phyloP scores from a whole-genome alignment of 495 filamentous ascomycete genomes.

The Trichoderma parareesei region DNA sequence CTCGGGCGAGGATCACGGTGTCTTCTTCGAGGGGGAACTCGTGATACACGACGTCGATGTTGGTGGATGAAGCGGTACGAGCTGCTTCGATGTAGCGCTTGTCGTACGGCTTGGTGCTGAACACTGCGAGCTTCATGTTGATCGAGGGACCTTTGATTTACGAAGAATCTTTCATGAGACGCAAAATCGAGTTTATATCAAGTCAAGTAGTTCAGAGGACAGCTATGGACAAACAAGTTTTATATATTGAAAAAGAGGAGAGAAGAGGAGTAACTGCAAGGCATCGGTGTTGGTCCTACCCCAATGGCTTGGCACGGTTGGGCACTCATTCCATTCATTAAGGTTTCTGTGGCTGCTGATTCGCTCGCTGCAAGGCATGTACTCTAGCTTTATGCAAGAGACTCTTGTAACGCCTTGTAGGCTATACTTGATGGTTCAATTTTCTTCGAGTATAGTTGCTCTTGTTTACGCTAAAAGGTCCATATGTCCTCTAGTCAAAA shows the following conservation, averaged over 20 bases:
- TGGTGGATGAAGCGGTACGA: conserved; percentile 18
- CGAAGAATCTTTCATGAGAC: background rate
- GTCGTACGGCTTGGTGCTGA: conserved; percentile 57
- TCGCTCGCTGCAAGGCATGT: background rate
- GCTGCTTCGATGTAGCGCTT: conserved; percentile 38
- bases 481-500: too few relatives aligned
- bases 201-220: too few relatives aligned
- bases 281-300: background rate
- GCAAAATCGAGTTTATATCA: background rate
- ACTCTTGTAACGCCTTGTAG: background rate
- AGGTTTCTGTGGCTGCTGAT: conserved; percentile 2
- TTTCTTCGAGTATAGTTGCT: background rate
- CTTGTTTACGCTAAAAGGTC: too few relatives aligned
- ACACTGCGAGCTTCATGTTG: conserved; percentile 51
- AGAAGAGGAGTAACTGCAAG: background rate
- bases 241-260: background rate
- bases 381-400: background rate
- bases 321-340: background rate
- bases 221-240: too few relatives aligned
- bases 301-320: background rate
- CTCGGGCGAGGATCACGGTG: conserved; percentile 48
- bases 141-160: background rate
- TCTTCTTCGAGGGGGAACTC: conserved; percentile 46
- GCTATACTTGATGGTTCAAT: too few relatives aligned
- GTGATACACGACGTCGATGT: conserved; percentile 41